Base-by-base conservation (phyloP, 768 basidiomycete genomes). In the Chalciporus pseudorubinellus region DNA sequence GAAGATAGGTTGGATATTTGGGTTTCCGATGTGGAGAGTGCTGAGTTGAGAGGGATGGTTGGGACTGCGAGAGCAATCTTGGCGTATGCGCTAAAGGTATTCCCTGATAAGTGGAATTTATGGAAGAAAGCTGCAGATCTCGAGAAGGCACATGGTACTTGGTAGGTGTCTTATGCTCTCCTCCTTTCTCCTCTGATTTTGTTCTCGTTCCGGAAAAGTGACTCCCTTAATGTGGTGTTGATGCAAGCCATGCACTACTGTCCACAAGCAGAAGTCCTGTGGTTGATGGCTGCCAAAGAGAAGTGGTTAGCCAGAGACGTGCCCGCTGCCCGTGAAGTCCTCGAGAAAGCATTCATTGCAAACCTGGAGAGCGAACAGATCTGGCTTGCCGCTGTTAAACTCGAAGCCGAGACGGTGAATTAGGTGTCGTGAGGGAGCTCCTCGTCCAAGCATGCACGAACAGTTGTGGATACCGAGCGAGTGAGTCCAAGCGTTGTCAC, bases 261-360 rank as follows among this genome's bases (percentile, higher is more conserved):
- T 60, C 97, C 95, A 0, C 92, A 94, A 59, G 95, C 94, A 1
- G 95, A 98, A 68, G 89, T 93, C 0, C 75, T 99, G 6, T 98
- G 97, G 97, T 79, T 98, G 28, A 98, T 98, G 94, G 82, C 87
- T 45, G 97, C 95, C 3, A 99, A 99, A 71, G 95, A 98, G 74
- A 91, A 92, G 67, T 99, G 95, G 95, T 65, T 92, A 14, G 74
- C 78, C 11, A 90, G 90, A 7, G 91, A 98, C 62, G 91, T 98
- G 13, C 82, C 86, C 2, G 88, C 85, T n/a, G 92, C 97, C 2
- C 87, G 94, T 31, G 83, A 85, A 57, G 89, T 95, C 13, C 83
- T 98, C 13, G 91, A 87, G 54, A 80, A 80, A 34, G 93, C 97
- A 0, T 98, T 98, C 76, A 82, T 88, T 46, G 91, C 92, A 49